phyloP scores from a whole-genome alignment of 306 rosid species.

The Citrullus amarus region DNA sequence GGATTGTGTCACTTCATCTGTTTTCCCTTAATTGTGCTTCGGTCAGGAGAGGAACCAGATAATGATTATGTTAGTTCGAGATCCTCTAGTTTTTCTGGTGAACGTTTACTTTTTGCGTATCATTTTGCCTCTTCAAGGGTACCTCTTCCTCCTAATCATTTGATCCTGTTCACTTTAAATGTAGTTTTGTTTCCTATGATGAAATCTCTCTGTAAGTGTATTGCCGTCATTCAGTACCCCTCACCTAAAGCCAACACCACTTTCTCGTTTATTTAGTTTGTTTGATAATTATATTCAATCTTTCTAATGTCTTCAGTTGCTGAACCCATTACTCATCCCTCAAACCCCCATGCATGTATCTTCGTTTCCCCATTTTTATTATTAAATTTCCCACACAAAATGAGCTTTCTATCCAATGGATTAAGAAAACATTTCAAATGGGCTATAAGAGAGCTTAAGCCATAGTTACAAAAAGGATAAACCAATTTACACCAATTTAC shows the following conservation, averaged over 20 bases:
- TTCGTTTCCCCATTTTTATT: no score
- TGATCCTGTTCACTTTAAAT: not conserved
- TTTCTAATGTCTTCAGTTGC: not conserved
- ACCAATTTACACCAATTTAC: no score
- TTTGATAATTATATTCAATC: not conserved
- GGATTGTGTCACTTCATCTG: not conserved
- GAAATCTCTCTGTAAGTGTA: not conserved
- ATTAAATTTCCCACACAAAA: no score
- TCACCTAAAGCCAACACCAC: not conserved
- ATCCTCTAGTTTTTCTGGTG: not conserved
- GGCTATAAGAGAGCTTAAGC: no score
- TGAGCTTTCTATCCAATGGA: no score
- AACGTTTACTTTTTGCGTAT: not conserved
- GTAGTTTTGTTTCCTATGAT: not conserved
- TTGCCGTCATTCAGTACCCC: not conserved
- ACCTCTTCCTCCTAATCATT: not conserved
- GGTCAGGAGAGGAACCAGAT: not conserved
- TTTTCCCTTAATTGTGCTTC: not conserved
- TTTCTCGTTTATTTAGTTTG: not conserved
- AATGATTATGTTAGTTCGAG: not conserved
- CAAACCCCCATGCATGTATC: not conserved
- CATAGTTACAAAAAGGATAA: no score
- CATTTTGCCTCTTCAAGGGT: not conserved
- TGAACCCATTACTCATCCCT: not conserved
- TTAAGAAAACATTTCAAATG: no score